Conservation (phyloP, 768 basidiomycete species). For the Kwoniella sp. region DNA sequence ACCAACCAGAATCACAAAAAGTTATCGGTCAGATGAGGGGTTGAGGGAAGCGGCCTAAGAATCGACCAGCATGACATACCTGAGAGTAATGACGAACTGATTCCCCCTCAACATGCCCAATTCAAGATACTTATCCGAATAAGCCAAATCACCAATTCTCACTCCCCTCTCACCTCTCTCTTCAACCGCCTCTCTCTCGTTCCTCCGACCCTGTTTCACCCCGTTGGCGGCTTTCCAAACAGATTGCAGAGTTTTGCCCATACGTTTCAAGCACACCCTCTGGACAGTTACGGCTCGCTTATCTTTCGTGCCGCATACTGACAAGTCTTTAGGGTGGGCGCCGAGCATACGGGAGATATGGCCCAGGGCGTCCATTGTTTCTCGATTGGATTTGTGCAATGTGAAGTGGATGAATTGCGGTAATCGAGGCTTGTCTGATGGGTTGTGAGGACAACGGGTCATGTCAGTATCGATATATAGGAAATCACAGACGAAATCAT, state of each 20-base stretch:
- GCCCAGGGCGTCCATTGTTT: conserved; percentile 89
- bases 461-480: too few relatives aligned
- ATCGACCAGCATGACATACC: too few relatives aligned
- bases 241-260: conserved; percentile 65
- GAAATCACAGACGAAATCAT: too few relatives aligned
- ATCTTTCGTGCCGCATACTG: conserved; percentile 95
- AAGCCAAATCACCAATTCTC: conserved; percentile 82
- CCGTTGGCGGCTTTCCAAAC: conserved; percentile 83
- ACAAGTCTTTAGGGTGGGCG: conserved; percentile 74
- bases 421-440: conserved; percentile 25
- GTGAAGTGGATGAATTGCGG: conserved; percentile 91
- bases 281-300: conserved; percentile 96
- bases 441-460: too few relatives aligned
- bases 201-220: conserved; percentile 62
- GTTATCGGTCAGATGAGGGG: too few relatives aligned
- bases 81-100: conserved; percentile 86
- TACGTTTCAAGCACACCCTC: conserved; percentile 62
- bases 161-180: conserved; percentile 87
- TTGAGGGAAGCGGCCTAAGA: too few relatives aligned
- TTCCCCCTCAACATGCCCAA: conserved; percentile 97
- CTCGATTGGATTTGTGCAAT: conserved; percentile 94
- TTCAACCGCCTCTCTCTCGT: conserved; percentile 63
- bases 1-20: too few relatives aligned
- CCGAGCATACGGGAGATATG: conserved; percentile 78
- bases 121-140: conserved; percentile 78